phyloP scores from a whole-genome alignment of 768 basidiomycete genomes.

The Auricularia cornea region DNA sequence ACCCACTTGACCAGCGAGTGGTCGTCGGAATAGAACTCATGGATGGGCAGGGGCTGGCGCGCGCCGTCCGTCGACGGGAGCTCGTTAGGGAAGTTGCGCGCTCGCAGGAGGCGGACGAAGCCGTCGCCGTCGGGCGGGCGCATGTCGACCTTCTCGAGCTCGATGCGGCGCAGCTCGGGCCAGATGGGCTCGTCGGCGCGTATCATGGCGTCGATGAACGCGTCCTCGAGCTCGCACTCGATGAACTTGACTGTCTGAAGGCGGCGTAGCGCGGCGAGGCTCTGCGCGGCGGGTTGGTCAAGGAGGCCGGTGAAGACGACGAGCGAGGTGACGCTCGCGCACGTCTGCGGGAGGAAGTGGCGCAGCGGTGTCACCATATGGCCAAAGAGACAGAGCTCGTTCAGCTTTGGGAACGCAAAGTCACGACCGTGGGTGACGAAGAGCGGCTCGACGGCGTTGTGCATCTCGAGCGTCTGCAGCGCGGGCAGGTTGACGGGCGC shows the following conservation, averaged over 20 bases:
- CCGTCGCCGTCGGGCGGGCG: neutral
- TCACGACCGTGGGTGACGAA: neutral
- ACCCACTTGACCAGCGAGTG: neutral
- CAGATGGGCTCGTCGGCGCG: neutral
- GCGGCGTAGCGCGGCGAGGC: neutral
- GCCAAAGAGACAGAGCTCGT: neutral
- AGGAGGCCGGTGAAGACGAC: neutral
- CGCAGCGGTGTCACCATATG: neutral
- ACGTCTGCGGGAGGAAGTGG: neutral
- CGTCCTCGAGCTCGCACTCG: neutral
- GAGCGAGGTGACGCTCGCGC: neutral
- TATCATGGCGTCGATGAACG: neutral
- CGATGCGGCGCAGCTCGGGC: constrained; percentile 1
- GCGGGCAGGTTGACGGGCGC: neutral
- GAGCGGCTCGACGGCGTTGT: neutral
- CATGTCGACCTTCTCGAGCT: neutral
- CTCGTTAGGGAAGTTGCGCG: neutral
- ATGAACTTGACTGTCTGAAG: neutral
- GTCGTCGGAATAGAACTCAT: neutral
- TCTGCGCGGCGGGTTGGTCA: neutral
- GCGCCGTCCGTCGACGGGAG: neutral
- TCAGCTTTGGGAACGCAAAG: neutral
- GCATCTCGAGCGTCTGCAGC: neutral
- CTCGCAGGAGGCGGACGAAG: neutral
- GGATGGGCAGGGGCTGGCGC: neutral